phyloP scores from a whole-genome alignment of 148 eudicot genomes.

The Camellia sinensis region DNA sequence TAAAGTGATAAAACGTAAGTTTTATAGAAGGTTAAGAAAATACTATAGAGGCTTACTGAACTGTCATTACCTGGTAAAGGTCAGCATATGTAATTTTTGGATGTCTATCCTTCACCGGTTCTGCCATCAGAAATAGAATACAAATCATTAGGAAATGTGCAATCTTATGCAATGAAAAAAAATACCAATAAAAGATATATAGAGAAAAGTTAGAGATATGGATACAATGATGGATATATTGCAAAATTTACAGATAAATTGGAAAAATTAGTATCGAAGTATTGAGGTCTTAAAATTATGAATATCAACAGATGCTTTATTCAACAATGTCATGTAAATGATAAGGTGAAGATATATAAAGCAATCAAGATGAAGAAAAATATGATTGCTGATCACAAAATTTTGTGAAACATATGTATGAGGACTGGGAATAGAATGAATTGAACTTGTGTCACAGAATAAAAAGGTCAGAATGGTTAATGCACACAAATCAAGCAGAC shows the following conservation, averaged over 20 bases:
- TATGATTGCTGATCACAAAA: background rate
- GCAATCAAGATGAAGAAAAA: background rate
- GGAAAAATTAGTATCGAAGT: background rate
- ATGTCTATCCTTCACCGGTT: slow-evolving; percentile 67
- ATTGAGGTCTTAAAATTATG: background rate
- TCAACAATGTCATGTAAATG: background rate
- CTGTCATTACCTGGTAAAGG: slow-evolving; percentile 67
- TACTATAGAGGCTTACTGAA: background rate
- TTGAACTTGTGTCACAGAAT: background rate
- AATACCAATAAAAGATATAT: too few species aligned
- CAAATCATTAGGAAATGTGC: background rate
- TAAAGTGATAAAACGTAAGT: background rate
- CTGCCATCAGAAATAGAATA: slow-evolving; percentile 40
- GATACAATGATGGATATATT: too few species aligned
- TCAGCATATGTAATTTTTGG: slow-evolving; percentile 83
- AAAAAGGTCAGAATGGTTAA: background rate
- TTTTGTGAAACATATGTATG: background rate
- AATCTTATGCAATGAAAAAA: too few species aligned
- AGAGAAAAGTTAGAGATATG: too few species aligned
- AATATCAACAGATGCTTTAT: background rate
- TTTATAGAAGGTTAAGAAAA: background rate
- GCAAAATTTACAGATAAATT: too few species aligned
- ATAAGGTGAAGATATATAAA: background rate
- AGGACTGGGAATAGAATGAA: background rate
- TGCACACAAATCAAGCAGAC: background rate